These are phyloP conservation scores for Colletotrichum truncatum DNA, from an alignment of 2,329 filamentous ascomycete species.

Conservation along the genomic window DNA sequence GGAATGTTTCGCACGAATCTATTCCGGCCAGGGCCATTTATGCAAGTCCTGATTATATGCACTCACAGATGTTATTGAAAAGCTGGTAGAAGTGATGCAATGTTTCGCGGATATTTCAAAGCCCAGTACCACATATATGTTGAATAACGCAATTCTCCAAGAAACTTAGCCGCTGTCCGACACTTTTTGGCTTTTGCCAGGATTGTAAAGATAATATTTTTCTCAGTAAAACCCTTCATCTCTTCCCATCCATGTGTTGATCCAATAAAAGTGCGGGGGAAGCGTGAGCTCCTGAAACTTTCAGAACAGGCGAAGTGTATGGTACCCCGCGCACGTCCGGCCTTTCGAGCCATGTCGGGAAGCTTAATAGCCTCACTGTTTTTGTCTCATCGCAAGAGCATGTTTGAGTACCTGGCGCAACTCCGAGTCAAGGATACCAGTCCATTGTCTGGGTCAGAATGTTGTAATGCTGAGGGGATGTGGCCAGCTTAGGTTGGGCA, in stretches of 20 bases:
- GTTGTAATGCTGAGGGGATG: neutral
- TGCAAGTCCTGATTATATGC: neutral
- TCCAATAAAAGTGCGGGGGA: neutral
- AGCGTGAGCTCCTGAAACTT: conserved; percentile 15
- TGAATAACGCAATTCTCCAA: neutral
- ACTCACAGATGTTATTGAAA: no score
- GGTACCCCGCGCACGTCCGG: conserved; percentile 18
- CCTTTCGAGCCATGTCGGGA: neutral
- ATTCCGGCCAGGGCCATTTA: neutral
- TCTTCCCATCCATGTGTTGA: neutral
- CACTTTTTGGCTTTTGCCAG: neutral
- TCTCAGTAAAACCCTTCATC: conserved; percentile 8
- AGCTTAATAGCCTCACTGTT: conserved; percentile 9
- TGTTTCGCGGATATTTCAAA: no score
- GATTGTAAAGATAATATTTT: neutral
- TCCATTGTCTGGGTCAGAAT: neutral
- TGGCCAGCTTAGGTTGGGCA: neutral
- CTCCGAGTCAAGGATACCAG: neutral
- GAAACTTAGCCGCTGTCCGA: neutral
- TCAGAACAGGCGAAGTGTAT: conserved; percentile 5
- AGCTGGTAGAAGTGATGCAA: no score
- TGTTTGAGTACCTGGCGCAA: neutral
- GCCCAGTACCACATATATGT: no score
- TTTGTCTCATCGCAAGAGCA: conserved; percentile 21
- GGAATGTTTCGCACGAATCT: neutral